Evolutionary conservation across 2,329 filamentous ascomycete genomes (phyloP), one percentile per base, ranked within the genome.

Genomic region (Didymella lethalis): DNA sequence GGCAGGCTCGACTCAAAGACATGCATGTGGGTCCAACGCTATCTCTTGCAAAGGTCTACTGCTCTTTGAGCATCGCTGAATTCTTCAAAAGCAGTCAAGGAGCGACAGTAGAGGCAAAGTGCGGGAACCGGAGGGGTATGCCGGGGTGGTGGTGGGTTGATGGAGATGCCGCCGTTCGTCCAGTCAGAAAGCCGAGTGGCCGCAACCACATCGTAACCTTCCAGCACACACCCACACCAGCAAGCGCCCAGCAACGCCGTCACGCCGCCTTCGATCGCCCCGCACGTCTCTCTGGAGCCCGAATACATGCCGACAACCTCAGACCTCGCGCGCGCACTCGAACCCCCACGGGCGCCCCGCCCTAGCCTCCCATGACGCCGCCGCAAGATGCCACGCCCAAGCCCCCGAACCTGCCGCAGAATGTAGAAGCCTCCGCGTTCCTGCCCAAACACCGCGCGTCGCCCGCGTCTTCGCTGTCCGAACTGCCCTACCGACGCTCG

Each of bases 381-480:
- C 66, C 72, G 64, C 75, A 74, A 72, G 74, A 78, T 76, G 76
- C 65, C 68, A 68, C 69, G 63, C 70, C 75, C 54, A 71, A 71
- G 58, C 69, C 72, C 32, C 74, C 74, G 56, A 72, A 90, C 71
- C 81, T 87, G 73, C 56, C 50, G 43, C 56, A 59, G 23, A 59
- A 49, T 40, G 51, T 59, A 59, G 88, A 88, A 66, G 84, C 87
- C 67, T 85, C 88, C 58, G 80, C 84, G 73, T 76, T 78, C 56
- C 77, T 87, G 58, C 84, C 87, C 64, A 91, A 88, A 79, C 85
- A 88, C 57, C 79, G 82, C 62, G 79, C 72, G 50, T 80, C 80
- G 54, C 90, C 72, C 81, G 88, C 75, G 77, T 88, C 67, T 84
- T 90, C 79, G 82, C 81, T 90, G 36, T 78, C 81, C 20, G 79